Evolutionary conservation across 148 eudicot species (phyloP).

Genomic region (Rhododendron mucronatum): DNA sequence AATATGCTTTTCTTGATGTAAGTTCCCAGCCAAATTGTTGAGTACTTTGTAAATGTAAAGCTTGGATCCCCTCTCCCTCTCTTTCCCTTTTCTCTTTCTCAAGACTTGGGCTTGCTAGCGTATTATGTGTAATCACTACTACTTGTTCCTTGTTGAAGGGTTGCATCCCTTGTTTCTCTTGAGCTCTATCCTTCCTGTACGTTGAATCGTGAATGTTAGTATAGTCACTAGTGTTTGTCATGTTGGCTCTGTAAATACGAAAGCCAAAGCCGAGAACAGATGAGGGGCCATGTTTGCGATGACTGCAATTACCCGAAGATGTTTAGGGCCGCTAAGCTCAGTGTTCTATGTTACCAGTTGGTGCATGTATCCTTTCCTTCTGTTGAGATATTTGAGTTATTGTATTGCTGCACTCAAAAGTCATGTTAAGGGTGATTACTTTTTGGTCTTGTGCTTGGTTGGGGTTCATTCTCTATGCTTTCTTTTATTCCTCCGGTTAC

Average conservation of each 20-base stretch:
- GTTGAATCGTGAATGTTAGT: background rate
- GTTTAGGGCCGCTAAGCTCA: background rate
- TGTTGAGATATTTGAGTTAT: background rate
- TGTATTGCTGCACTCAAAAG: background rate
- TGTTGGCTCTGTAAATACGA: background rate
- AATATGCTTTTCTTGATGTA: background rate
- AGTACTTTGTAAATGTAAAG: background rate
- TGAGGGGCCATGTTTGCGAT: background rate
- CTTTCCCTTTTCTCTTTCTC: background rate
- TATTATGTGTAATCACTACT: background rate
- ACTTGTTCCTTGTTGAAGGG: background rate
- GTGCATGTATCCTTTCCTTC: background rate
- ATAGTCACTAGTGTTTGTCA: background rate
- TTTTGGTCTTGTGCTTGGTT: background rate
- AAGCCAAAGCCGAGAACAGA: background rate
- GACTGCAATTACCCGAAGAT: conserved; percentile 27
- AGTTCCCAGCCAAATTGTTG: background rate
- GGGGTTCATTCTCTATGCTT: background rate
- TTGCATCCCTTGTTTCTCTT: background rate
- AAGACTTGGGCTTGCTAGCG: background rate
- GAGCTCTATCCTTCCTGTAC: background rate
- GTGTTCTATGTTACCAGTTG: background rate
- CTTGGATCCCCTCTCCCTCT: background rate
- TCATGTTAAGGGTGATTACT: background rate
- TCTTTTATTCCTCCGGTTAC: too few species aligned